Conservation (phyloP, 768 basidiomycete genomes). For the Clitopilus passeckerianus region DNA sequence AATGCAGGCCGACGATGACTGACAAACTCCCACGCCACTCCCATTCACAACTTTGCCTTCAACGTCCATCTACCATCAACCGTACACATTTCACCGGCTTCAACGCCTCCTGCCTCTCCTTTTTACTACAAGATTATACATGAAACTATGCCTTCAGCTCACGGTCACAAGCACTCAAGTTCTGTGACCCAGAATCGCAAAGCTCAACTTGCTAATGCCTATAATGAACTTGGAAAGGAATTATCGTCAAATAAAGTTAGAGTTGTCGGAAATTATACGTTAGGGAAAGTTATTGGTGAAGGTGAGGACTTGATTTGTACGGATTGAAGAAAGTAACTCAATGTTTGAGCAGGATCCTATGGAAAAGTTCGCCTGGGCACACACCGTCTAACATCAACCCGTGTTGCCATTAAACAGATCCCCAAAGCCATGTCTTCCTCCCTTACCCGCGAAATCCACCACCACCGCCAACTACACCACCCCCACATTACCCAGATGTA, state of each 20-base stretch:
- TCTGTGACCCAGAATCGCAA: conserved; percentile 74
- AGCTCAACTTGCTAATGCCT: conserved; percentile 89
- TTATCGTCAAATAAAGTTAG: conserved; percentile 86
- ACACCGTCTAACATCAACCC: conserved; percentile 85
- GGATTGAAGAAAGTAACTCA: conserved; percentile 5
- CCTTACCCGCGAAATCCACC: conserved; percentile 96
- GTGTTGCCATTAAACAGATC: conserved; percentile 97
- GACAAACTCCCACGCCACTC: not conserved
- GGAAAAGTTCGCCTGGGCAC: conserved; percentile 94
- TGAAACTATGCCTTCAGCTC: conserved; percentile 1
- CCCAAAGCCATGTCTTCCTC: conserved; percentile 89
- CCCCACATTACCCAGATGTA: conserved; percentile 94
- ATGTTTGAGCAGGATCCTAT: conserved; percentile 69
- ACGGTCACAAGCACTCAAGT: conserved; percentile 54
- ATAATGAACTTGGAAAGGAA: conserved; percentile 96
- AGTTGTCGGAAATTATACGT: conserved; percentile 91
- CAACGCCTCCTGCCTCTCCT: not conserved
- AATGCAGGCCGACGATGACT: not conserved
- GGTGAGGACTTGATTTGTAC: conserved; percentile 40
- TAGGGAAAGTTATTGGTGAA: conserved; percentile 93
- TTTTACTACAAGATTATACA: not conserved
- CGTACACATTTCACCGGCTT: not conserved
- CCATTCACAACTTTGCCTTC: not conserved
- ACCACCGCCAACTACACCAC: conserved; percentile 95
- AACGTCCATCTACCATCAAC: not conserved